These are phyloP conservation scores for Penicillium bovifimosum DNA, from an alignment of 495 filamentous ascomycete genomes.

Conservation along the genomic window DNA sequence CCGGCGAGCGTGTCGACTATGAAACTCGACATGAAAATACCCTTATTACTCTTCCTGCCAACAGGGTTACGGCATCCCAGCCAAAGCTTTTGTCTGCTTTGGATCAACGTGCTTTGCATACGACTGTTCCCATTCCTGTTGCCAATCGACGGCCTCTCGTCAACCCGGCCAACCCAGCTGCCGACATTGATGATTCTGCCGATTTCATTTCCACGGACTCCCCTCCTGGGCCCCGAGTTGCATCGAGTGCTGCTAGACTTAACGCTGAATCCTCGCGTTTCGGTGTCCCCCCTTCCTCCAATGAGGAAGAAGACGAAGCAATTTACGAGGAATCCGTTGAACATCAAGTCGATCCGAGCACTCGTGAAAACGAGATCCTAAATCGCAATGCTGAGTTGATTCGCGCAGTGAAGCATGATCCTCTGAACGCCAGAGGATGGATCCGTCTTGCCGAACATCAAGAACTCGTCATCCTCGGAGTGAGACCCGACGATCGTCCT, in stretches of 20 bases:
- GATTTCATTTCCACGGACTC: not conserved
- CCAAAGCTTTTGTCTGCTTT: not conserved
- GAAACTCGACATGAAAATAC: constrained; percentile 40
- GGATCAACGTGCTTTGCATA: not conserved
- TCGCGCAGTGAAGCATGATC: constrained; percentile 53
- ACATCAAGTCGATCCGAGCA: constrained; percentile 7
- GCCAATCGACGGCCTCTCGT: too few relatives aligned
- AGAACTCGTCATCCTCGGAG: constrained; percentile 50
- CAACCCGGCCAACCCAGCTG: too few relatives aligned
- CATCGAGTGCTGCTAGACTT: constrained; percentile 15
- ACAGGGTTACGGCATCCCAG: not conserved
- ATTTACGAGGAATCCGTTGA: not conserved
- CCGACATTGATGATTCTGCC: too few relatives aligned
- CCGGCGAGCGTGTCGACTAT: constrained; percentile 49
- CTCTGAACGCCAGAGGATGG: constrained; percentile 67
- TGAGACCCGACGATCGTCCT: constrained; percentile 32
- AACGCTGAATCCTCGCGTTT: constrained; percentile 45
- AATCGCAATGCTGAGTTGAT: constrained; percentile 53
- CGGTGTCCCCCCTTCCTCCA: constrained; percentile 61
- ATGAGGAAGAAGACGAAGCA: constrained; percentile 43
- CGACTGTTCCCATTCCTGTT: constrained; percentile 12
- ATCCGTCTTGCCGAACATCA: constrained; percentile 71
- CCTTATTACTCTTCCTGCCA: constrained; percentile 40
- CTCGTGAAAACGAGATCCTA: constrained; percentile 38
- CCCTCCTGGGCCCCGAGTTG: not conserved